Conservation (phyloP, 495 filamentous ascomycete genomes). For the Parathielavia appendiculata region DNA sequence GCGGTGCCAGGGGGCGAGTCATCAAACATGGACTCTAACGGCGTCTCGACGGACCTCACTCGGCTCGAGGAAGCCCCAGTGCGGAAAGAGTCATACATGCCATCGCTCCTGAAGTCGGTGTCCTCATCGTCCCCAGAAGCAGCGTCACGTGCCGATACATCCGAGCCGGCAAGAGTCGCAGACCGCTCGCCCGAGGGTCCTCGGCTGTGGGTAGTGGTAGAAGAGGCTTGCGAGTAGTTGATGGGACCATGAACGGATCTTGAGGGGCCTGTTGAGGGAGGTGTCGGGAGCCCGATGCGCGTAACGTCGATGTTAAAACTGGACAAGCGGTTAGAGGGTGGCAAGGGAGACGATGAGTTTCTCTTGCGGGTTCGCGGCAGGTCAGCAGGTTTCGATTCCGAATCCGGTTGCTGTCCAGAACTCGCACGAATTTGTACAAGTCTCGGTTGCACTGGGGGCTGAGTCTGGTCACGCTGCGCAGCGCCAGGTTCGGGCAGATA, state of each 20-base stretch:
- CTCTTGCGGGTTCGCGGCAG: constrained; percentile 38
- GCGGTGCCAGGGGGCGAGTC: constrained; percentile 56
- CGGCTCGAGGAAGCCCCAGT: constrained; percentile 65
- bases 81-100: constrained; percentile 84
- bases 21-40: constrained; percentile 85
- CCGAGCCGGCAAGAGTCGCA: constrained; percentile 78
- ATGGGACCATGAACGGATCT: constrained; percentile 24
- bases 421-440: constrained; percentile 26
- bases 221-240: constrained; percentile 28
- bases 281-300: constrained; percentile 38
- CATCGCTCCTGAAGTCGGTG: constrained; percentile 80
- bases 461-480: constrained; percentile 19
- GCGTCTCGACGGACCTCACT: constrained; percentile 48
- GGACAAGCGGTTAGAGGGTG: constrained; percentile 52
- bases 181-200: constrained; percentile 55
- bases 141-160: constrained; percentile 69
- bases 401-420: constrained; percentile 15
- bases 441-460: constrained; percentile 21
- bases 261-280: constrained; percentile 30
- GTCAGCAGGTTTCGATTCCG: constrained; percentile 23
- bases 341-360: constrained; percentile 52
- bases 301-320: constrained; percentile 53
- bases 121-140: constrained; percentile 80
- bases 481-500: constrained; percentile 43
- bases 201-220: constrained; percentile 27